These are phyloP conservation scores for Teunomyces gatunensis DNA, from an alignment of 805 yeast species.

Conservation along the genomic window DNA sequence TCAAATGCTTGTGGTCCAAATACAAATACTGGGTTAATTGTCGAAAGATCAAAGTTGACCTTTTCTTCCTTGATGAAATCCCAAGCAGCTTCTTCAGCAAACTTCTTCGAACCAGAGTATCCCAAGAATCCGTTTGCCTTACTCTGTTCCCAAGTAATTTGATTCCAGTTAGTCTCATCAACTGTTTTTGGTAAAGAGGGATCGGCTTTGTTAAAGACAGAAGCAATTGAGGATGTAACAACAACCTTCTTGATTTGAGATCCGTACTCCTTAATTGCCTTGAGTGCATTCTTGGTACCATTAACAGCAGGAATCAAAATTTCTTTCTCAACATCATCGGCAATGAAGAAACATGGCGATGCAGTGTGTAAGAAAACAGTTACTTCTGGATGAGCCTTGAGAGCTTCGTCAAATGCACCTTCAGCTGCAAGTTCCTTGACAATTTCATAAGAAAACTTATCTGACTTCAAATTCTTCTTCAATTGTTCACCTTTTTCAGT, in stretches of 20 bases:
- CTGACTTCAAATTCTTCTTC: too few relatives aligned
- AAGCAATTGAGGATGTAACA: conserved; percentile 22
- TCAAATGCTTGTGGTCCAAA: conserved; percentile 43
- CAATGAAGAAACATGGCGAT: conserved; percentile 37
- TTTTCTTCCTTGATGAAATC: conserved; percentile 28
- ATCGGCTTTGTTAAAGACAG: conserved; percentile 10
- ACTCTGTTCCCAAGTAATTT: conserved; percentile 48
- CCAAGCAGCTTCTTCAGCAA: conserved; percentile 64
- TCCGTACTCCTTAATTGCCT: conserved; percentile 11
- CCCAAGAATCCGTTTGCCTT: conserved; percentile 40
- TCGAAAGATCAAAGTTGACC: conserved; percentile 14
- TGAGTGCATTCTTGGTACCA: conserved; percentile 25
- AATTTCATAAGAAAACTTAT: too few relatives aligned
- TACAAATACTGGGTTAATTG: conserved; percentile 39
- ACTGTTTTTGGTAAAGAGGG: conserved; percentile 20
- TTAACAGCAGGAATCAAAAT: conserved; percentile 26
- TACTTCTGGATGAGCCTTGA: too few relatives aligned
- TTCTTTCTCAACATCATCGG: conserved; percentile 17
- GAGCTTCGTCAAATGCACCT: too few relatives aligned
- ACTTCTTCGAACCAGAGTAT: conserved; percentile 57
- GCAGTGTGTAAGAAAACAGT: conserved; percentile 45
- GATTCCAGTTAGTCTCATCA: conserved; percentile 52
- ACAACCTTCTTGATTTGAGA: conserved; percentile 12
- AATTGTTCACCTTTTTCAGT: too few relatives aligned
- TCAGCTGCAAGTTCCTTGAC: too few relatives aligned